Conservation (phyloP, 2,329 filamentous ascomycete species). For the Achaetomium macrosporum region DNA sequence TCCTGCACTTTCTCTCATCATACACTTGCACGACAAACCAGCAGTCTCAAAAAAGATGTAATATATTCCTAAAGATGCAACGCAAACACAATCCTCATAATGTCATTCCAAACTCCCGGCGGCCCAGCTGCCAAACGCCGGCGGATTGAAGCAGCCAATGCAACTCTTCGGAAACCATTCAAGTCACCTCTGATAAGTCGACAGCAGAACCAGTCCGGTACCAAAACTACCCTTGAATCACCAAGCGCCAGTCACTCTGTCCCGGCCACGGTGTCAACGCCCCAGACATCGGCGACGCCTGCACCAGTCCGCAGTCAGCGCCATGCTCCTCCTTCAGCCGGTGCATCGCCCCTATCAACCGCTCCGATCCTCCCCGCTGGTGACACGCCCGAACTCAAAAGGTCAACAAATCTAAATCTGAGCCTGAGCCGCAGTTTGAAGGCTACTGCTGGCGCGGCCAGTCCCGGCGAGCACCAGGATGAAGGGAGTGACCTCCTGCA, state of each 20-base stretch:
- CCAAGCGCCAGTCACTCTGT: neutral
- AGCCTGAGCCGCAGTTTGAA: neutral
- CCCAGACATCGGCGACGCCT: neutral
- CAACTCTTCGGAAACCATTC: slow-evolving; percentile 63
- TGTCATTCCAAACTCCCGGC: slow-evolving; percentile 37
- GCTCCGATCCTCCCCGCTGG: neutral
- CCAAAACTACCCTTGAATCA: neutral
- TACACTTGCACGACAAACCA: neutral
- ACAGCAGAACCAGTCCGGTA: neutral
- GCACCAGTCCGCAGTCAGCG: neutral
- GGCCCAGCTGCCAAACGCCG: slow-evolving; percentile 52
- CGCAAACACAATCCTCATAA: slow-evolving; percentile 5
- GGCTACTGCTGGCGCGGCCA: neutral
- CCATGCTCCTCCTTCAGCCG: neutral
- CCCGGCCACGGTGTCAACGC: neutral
- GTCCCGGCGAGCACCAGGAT: neutral
- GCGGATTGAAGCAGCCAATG: slow-evolving; percentile 51
- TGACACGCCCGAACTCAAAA: too few species aligned
- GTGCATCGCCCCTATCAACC: neutral
- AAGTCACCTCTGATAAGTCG: slow-evolving; percentile 50
- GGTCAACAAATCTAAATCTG: neutral
- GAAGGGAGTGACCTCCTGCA: slow-evolving; percentile 16
- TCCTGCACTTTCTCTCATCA: neutral
- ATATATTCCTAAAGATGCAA: slow-evolving; percentile 1
- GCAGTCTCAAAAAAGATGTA: neutral